Base-by-base conservation (phyloP, 1,139 yeast genomes). In the Pichia inconspicua region DNA sequence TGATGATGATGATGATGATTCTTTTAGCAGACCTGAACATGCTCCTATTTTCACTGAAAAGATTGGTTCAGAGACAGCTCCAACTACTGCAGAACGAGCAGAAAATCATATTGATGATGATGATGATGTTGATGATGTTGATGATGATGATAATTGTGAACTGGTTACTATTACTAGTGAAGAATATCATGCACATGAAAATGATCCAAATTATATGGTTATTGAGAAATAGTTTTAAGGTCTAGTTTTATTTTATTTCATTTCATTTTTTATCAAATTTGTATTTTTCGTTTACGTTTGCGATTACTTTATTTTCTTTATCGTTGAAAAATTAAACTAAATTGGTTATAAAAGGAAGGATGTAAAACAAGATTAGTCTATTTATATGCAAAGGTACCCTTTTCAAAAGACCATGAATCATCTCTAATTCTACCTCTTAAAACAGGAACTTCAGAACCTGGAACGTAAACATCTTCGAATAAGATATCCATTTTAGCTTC, bases 361-460 rank as follows among this genome's bases (percentile, higher is more conserved):
- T 27, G 6, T 27, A 6, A 9, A 27, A 11, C 30, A 27, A 27
- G 6, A 35, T n/a, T n/a, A 15, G 19, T 35, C 25, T 61, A 64
- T 58, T 62, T 63, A 58, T 63, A 62, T 58, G 78, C 80, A 66
- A 82, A 84, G 57, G 81, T 84, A 64, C 81, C 78, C 74, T 83
- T 84, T 63, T 74, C 74, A 68, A 84, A 84, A 68, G 83, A 83
- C 95, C 95, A 84, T 53, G 90, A 78, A 68, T 90, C 97, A 61
- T 86, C 95, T 59, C 95, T 84, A 66, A 89, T 84, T 78, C 98
- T 87, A 58, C 98, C 98, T 77, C 98, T 87, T 70, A 90, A 80
- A 58, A 80, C 84, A 59, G 94, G 94, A 53, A 87, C 78, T 74
- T 92, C 97, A 53, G 92, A 74, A 55, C 98, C 98, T 68, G 84